Percentiles rank a stretch among this genome's conserved stretches.
phyloP scores from a whole-genome alignment of 2,329 filamentous ascomycete genomes.

The Neurospora crassa region DNA sequence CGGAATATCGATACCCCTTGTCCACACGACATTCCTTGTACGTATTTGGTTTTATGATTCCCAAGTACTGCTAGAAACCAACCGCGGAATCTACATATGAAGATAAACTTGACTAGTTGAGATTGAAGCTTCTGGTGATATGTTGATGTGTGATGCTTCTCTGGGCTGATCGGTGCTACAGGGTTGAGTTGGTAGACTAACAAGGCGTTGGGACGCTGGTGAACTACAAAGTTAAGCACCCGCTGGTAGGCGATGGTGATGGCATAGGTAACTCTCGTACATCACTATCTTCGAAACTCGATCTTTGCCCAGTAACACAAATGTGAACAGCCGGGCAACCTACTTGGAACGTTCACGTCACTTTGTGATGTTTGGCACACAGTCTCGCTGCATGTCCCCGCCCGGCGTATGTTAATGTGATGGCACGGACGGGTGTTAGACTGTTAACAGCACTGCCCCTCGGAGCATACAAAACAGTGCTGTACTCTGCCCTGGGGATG shows the following conservation, averaged over 20 bases:
- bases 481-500: neutral
- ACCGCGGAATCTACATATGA: neutral
- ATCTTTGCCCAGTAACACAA: neutral
- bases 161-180: too few species aligned
- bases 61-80: neutral
- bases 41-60: neutral
- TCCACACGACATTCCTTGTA: neutral
- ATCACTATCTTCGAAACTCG: neutral
- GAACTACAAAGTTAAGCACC: neutral
- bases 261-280: neutral
- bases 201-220: neutral
- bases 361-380: neutral
- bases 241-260: neutral
- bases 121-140: neutral
- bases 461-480: neutral
- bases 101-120: neutral
- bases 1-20: conserved; percentile 1
- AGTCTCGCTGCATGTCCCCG: neutral
- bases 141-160: neutral
- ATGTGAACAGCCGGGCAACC: neutral
- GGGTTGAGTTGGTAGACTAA: neutral
- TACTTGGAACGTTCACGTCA: neutral
- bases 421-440: neutral
- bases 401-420: neutral
- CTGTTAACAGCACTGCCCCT: neutral